Conservation (phyloP, 108 stramenopile genomes). For the Parmales sp. region DNA sequence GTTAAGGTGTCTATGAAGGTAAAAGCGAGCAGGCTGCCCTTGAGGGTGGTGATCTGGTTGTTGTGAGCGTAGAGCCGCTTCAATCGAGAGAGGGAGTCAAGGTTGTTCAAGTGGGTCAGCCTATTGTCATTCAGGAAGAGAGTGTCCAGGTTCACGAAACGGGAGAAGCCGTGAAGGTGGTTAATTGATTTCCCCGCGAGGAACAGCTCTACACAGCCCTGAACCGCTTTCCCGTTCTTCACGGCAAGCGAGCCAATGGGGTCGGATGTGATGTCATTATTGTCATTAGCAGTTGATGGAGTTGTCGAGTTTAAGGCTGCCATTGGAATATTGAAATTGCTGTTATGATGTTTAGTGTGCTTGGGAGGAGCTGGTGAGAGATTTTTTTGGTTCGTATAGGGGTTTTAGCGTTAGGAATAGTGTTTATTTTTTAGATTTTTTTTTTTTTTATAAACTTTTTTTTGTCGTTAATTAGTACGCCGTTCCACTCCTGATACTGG, state of each 20-base stretch:
- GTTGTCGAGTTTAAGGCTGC: no score
- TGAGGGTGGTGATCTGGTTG: constrained; percentile 1
- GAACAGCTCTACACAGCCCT: constrained; percentile 7
- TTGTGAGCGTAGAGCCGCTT: constrained; percentile 8
- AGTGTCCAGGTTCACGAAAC: constrained; percentile 10
- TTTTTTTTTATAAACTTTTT: no score
- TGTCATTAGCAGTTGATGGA: background rate
- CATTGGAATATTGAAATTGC: no score
- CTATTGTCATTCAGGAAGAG: constrained; percentile 13
- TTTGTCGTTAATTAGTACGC: no score
- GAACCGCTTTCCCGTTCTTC: background rate
- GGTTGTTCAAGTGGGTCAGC: background rate
- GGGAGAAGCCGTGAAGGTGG: constrained; percentile 4
- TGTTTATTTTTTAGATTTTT: no score
- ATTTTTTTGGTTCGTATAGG: no score
- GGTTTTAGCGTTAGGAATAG: no score
- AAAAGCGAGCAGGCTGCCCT: background rate
- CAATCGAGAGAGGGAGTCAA: constrained; percentile 3
- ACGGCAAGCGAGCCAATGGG: background rate
- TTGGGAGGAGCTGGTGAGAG: no score
- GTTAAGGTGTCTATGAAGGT: constrained; percentile 5
- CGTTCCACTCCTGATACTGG: no score
- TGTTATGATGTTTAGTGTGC: no score
- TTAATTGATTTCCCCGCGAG: background rate
- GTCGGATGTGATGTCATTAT: background rate